Evolutionary conservation across 352 stramenopile species (phyloP), one percentile per base, ranked within the genome.

Genomic region (Phytophthora fragariaefolia): DNA sequence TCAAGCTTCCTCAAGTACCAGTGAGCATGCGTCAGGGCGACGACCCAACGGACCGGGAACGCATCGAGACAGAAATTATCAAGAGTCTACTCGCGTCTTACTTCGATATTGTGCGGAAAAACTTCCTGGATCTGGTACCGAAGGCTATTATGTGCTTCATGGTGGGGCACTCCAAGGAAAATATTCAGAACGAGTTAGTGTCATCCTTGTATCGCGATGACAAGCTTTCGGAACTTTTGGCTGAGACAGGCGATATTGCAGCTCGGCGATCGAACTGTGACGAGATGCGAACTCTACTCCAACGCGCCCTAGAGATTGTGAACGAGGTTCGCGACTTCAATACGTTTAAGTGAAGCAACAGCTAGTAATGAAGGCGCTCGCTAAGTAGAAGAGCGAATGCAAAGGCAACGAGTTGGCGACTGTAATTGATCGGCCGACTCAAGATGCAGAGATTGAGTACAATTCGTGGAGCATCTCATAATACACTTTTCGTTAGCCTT

Each of bases 111-210:
- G 97, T 99, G 46, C 85, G 96, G 49, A 99, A 99, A 87, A 99
- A 98, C 77, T 99, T 99, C 76, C 87, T 99, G 69, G 98, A 99
- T 72, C 84, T 99, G 69, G 97, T 99, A 38, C 98, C 98, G 5
- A 99, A 99, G 82, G 97, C 97, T n/a, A 99, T 99, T 72, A 99
- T 99, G 97, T 97, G 95, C 83, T 99, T 99, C 71, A 94, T 99
- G 89, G 90, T 98, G 24, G 89, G 89, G 23, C 71, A 96, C 73
- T 87, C 97, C 32, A 98, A 98, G 75, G 96, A 99, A 69, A 97
- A 98, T 45, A 89, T 99, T 59, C 97, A 99, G 77, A 99, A 99
- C 79, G 96, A 99, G 75, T 82, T 99, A 28, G 96, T 99, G 17
- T 96, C 90, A 36, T 92, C 97, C 56, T 80, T 99, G 23, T 99